Conservation (phyloP, 1,139 yeast genomes). For the Nakaseomyces sp. region DNA sequence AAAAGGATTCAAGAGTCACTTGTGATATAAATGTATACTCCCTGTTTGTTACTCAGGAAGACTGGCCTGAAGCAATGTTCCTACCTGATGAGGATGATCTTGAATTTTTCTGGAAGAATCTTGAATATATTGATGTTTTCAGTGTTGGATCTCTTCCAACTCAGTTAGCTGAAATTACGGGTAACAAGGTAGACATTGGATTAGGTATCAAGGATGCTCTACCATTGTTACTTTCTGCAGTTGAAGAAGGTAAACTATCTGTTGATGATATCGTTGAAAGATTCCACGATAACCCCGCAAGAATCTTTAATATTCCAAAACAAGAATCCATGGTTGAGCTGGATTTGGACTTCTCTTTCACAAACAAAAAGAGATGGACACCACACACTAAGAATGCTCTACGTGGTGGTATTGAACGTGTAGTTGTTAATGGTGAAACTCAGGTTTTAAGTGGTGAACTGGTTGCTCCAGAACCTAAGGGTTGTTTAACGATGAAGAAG, state of each 20-base stretch:
- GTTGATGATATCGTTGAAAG: constrained; percentile 62
- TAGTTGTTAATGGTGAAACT: constrained; percentile 66
- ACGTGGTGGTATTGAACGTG: constrained; percentile 83
- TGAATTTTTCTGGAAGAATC: constrained; percentile 69
- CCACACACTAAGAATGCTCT: constrained; percentile 46
- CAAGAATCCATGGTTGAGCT: constrained; percentile 71
- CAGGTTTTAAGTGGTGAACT: constrained; percentile 77
- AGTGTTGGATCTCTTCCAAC: constrained; percentile 78
- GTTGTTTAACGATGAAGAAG: constrained; percentile 35
- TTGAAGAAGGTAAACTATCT: constrained; percentile 62
- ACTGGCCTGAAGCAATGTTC: constrained; percentile 59
- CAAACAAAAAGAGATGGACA: constrained; percentile 41
- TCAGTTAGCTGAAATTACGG: constrained; percentile 56
- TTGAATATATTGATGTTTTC: constrained; percentile 73
- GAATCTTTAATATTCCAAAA: constrained; percentile 75
- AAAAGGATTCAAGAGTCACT: constrained; percentile 71
- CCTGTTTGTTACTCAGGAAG: constrained; percentile 65
- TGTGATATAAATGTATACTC: constrained; percentile 84
- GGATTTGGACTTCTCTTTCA: constrained; percentile 58
- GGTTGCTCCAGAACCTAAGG: constrained; percentile 49
- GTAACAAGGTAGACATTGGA: constrained; percentile 56
- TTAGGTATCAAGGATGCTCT: constrained; percentile 72
- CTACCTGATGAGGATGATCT: constrained; percentile 79
- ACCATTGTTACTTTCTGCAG: constrained; percentile 77
- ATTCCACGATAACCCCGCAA: constrained; percentile 74